Conservation (phyloP, 345 rosid species). For the Salix arbutifolia region DNA sequence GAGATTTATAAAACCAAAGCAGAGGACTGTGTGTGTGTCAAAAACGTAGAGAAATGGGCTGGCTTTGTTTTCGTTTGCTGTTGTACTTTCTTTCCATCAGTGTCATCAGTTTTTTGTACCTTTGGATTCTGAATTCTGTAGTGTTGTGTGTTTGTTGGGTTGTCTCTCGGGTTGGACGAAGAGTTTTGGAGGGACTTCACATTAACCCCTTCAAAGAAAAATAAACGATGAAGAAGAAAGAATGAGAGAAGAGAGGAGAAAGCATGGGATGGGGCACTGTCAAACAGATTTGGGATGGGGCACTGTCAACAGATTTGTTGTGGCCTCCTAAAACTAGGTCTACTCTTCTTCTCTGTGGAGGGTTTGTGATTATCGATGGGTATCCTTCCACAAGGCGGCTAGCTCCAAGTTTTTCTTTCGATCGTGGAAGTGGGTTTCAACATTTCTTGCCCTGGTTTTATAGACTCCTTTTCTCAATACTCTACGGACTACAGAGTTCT, state of each 20-base stretch:
- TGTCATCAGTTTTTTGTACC: conserved; percentile 2
- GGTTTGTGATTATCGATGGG: neutral
- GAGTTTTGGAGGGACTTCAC: conserved; percentile 40
- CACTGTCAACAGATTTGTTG: neutral
- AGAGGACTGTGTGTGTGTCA: neutral
- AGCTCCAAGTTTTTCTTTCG: no score
- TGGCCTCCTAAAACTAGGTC: conserved; percentile 7
- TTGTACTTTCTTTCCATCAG: neutral
- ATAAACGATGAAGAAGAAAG: neutral
- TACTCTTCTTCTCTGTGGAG: neutral
- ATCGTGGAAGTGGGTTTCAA: neutral
- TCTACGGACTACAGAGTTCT: neutral
- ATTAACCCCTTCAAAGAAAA: neutral
- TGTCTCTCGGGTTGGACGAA: conserved; percentile 41
- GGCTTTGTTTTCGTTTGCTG: neutral
- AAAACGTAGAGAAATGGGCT: conserved; percentile 6
- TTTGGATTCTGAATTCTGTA: conserved; percentile 16
- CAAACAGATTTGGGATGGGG: conserved; percentile 3
- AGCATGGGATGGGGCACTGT: conserved; percentile 2
- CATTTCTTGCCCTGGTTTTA: neutral
- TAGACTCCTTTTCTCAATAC: neutral
- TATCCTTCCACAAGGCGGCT: conserved; percentile 20
- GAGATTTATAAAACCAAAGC: neutral
- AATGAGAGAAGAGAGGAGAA: neutral
- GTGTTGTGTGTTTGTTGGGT: conserved; percentile 20